These are phyloP conservation scores for Sonneratia alba DNA, from an alignment of 345 rosid genomes.

Conservation along the genomic window DNA sequence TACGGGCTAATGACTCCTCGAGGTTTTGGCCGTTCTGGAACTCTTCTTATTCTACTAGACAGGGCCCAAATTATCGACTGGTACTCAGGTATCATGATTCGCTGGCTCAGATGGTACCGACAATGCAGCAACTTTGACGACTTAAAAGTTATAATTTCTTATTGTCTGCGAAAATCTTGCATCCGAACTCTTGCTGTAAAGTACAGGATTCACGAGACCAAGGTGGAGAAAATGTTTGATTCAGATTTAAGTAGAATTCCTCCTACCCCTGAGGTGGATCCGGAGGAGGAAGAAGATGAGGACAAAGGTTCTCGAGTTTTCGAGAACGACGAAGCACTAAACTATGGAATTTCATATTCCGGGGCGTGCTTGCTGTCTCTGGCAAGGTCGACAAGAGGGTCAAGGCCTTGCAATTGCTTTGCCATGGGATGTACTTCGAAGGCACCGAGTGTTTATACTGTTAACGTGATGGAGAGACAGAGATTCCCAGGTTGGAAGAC, in stretches of 20 bases:
- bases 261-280: conserved; percentile 39
- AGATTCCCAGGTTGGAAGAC: conserved; percentile 94
- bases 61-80: conserved; percentile 62
- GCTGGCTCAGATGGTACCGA: conserved; percentile 67
- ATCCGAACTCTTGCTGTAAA: conserved; percentile 78
- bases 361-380: conserved; percentile 63
- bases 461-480: conserved; percentile 87
- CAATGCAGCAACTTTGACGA: conserved; percentile 61
- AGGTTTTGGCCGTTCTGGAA: conserved; percentile 46
- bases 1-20: conserved; percentile 56
- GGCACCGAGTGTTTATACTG: conserved; percentile 66
- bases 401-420: conserved; percentile 76
- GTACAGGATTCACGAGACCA: conserved; percentile 56
- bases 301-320: conserved; percentile 22
- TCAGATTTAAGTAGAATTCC: conserved; percentile 51
- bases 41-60: conserved; percentile 60
- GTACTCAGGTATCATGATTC: conserved; percentile 59
- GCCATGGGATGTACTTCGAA: conserved; percentile 53
- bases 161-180: conserved; percentile 64
- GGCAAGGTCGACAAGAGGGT: conserved; percentile 57
- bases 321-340: conserved; percentile 48
- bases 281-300: conserved; percentile 18
- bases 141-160: conserved; percentile 40
- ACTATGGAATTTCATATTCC: conserved; percentile 52
- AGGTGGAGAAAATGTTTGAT: conserved; percentile 66